Evolutionary conservation across 257 asterid species (phyloP).

Genomic region (Jaltomata sinuosa): DNA sequence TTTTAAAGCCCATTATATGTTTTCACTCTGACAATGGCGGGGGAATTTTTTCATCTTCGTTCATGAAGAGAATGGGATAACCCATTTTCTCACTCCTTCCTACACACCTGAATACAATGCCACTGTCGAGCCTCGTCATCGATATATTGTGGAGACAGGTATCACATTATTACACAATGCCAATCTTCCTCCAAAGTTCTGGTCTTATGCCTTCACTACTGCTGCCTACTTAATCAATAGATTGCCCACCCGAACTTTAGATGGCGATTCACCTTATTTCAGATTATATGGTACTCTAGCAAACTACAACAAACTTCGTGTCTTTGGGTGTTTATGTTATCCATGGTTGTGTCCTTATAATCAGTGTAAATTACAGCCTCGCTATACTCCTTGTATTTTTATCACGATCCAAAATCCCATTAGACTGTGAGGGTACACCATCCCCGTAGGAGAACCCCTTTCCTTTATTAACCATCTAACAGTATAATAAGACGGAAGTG

Average conservation of each 20-base stretch:
- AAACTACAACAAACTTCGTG: not conserved
- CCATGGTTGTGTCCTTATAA: not conserved
- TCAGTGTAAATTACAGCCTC: not conserved
- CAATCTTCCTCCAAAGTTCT: not conserved
- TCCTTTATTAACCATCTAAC: too few species aligned
- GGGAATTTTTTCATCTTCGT: not conserved
- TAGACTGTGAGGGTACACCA: too few species aligned
- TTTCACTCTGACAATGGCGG: not conserved
- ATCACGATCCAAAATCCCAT: too few species aligned
- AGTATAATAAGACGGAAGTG: too few species aligned
- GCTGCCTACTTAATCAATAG: not conserved
- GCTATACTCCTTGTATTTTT: not conserved
- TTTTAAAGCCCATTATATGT: not conserved
- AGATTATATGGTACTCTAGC: not conserved
- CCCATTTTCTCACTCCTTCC: not conserved
- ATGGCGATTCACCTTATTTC: not conserved
- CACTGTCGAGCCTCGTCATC: not conserved
- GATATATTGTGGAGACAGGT: not conserved
- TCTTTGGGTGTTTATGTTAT: not conserved
- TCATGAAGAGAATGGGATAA: not conserved
- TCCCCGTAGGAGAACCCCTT: too few species aligned
- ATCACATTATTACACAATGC: not conserved
- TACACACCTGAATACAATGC: not conserved
- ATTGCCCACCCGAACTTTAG: not conserved
- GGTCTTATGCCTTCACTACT: not conserved